Conservation (phyloP, 192 early-diverging fungal species). For the Linnemannia schmuckeri region DNA sequence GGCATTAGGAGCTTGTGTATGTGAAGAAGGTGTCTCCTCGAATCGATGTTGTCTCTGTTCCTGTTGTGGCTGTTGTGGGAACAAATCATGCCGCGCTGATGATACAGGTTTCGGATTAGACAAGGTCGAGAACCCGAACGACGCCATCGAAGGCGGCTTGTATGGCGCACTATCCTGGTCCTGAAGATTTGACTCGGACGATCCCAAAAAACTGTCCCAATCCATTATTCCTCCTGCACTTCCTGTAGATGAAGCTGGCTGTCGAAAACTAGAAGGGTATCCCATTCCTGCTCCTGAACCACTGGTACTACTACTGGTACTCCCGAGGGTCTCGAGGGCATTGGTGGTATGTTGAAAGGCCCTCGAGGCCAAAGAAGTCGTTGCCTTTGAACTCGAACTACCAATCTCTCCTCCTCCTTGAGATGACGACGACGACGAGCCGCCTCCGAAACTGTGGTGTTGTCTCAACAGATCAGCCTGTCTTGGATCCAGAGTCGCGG, state of each 20-base stretch:
- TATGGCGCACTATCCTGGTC: conserved; percentile 22
- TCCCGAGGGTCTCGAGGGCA: conserved; percentile 31
- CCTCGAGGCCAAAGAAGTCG: conserved; percentile 14
- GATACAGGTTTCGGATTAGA: background rate
- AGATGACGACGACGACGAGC: conserved; percentile 1
- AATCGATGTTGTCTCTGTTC: background rate
- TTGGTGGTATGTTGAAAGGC: conserved; percentile 38
- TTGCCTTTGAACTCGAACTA: conserved; percentile 17
- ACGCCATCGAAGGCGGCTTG: conserved; percentile 29
- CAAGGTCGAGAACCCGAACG: conserved; percentile 1
- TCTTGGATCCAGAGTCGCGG: conserved; percentile 39
- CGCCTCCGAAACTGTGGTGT: conserved; percentile 20
- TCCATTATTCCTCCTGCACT: conserved; percentile 24
- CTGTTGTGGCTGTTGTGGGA: background rate
- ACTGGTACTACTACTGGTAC: conserved; percentile 9
- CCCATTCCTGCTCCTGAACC: background rate
- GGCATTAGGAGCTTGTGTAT: background rate
- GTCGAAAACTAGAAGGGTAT: background rate
- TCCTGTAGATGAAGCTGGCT: background rate
- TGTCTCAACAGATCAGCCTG: conserved; percentile 15
- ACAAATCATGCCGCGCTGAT: background rate
- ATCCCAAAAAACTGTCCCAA: conserved; percentile 49
- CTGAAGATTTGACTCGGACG: conserved; percentile 35
- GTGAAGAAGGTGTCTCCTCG: background rate
- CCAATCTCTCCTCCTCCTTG: background rate